Evolutionary conservation across 345 rosid species (phyloP), one percentile per base, ranked within the genome.

Genomic region (Geranium brycei): DNA sequence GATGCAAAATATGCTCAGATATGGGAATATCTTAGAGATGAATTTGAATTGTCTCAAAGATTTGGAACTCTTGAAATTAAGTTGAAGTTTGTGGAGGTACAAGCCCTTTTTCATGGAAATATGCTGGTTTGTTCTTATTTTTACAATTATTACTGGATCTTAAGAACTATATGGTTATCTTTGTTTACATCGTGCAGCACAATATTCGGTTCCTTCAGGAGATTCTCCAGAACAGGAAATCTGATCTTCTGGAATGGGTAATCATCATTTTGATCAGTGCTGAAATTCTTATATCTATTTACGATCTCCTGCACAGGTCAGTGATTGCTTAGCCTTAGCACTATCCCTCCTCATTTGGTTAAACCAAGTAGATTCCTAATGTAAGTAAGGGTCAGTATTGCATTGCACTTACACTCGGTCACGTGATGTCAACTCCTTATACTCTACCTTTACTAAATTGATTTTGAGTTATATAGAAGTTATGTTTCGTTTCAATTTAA

Each of bases 201-300:
- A 93, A 87, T 71, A 83, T 87, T 69, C 89, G 95, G 0, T 88
- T 93, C 67, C 95, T 93, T 58, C 99, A 90, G 70, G 97, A 90
- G 69, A 93, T 90, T 72, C 91, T 93, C 69, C 97, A 93, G 63
- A 93, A 93, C 61, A 81, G 97, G 80, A 90, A 90, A 75, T 90
- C 99, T 8, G 92, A 85, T 85, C 87, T 90, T 67, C 70, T 93
- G 63, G 99, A 93, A 71, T 93, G 96, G 97, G 91, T 93, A 69
- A 88, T 93, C 80, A 90, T 93, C 28, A 68, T 90, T 41, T 68
- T 93, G 81, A 87, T 91, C 1, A 80, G 87, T 65, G 95, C 79
- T 0, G 98, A 91, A 73, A 87, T 91, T 57, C 73, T 81, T 3
- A 87, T 91, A 11, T 83, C 95, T 5, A 73, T 88, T 35, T 87